Conservation (phyloP, 73 alveolate species). For the Durusdinium trenchii region DNA sequence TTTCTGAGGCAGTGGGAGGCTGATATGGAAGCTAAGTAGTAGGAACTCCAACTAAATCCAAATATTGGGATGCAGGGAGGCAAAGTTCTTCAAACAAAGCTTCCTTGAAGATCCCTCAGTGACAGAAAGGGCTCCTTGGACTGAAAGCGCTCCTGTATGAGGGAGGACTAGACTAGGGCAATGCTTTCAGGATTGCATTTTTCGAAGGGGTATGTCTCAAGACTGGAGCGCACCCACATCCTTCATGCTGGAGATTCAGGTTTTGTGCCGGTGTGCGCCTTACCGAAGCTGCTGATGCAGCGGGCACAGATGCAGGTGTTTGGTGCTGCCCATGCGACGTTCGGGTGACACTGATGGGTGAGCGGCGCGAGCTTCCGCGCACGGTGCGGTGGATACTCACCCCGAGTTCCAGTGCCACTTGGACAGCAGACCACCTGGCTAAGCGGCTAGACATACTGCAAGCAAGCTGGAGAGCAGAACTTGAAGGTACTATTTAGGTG, state of each 20-base stretch:
- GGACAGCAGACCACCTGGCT: too few species aligned
- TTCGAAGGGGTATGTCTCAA: too few species aligned
- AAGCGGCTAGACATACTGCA: too few species aligned
- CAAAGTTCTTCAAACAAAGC: not conserved
- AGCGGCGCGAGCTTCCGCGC: constrained; percentile 43
- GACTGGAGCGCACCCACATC: too few species aligned
- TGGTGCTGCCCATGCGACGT: constrained; percentile 24
- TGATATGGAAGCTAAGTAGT: too few species aligned
- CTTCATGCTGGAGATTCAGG: not conserved
- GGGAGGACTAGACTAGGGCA: not conserved
- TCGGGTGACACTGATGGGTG: constrained; percentile 41
- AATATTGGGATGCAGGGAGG: not conserved
- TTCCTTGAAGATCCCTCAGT: not conserved
- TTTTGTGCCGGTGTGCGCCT: constrained; percentile 37
- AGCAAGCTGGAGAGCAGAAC: too few species aligned
- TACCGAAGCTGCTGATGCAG: not conserved
- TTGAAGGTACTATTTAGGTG: too few species aligned
- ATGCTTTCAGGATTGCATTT: not conserved
- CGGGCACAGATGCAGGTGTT: too few species aligned
- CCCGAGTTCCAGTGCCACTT: not conserved
- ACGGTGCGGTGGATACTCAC: constrained; percentile 51
- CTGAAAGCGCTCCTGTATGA: not conserved
- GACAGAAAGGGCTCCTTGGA: not conserved
- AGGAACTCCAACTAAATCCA: too few species aligned
- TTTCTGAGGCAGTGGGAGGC: not conserved